Evolutionary conservation across 305 asterid species (phyloP), one percentile per base, ranked within the genome.

Genomic region (Solanum hybrid): DNA sequence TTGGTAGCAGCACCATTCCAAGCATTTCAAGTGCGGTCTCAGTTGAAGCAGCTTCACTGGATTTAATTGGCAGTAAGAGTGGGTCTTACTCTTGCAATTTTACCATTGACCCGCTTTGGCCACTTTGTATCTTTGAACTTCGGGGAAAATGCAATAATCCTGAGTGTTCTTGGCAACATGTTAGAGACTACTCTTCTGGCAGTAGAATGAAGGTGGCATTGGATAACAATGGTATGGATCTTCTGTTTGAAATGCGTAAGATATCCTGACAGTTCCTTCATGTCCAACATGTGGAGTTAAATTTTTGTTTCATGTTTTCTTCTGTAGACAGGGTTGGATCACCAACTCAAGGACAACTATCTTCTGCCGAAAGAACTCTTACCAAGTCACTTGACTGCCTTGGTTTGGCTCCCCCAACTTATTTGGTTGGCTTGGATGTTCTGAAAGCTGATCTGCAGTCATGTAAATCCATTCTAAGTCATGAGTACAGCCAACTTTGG

Each of bases 121-220:
- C 95, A 45, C 94, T 94, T 89, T 94, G 95, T 76, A 91, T 94
- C 93, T 94, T 88, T 89, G 95, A 94, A 89, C 94, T 94, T 39
- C 91, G 95, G 32, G 95, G 95, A 24, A 94, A 92, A 93, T 94
- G 95, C 94, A 94, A 94, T 86, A 90, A 93, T 87, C 90, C 91
- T 31, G 94, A 94, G 87, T 94, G 94, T 91, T 78, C 92, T 88
- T 90, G 91, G 94, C 95, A 94, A 73, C 95, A 94, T 90, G 78
- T 89, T 61, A 91, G 89, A 86, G 94, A 92, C 91, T 93, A 90
- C 89, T 87, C 90, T 87, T 83, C 75, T 34, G 45, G 78, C 70
- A 87, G 85, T 75, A 87, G 77, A 79, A 75, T 84, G 65, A 36
- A 75, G 27, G 87, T 82, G 77, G 31, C 75, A 24, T 39, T 61